Base-by-base conservation (phyloP, 441 rosid species). In the Populus trichocarpa region DNA sequence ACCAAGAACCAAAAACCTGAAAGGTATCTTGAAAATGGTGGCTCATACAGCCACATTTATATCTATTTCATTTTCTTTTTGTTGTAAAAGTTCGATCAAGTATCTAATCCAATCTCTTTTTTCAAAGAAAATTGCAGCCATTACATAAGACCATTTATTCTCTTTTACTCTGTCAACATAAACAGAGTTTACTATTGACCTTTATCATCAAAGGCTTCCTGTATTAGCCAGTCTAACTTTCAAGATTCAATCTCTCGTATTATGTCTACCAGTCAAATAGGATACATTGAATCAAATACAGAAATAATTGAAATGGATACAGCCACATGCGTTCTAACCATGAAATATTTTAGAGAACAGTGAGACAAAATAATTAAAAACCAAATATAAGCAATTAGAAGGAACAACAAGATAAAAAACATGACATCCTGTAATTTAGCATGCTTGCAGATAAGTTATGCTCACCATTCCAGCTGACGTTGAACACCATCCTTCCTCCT, bases 391-490 rank as follows among this genome's bases (percentile, higher is more conserved):
- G 16, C 20, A 72, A 59, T 23, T 64, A 16, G 12, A 76, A 20
- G n/a, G 22, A 36, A 20, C 30, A 65, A 77, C 70, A 36, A 18
- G 59, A 73, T 22, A 69, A 8, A 69, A 70, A 80, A 68, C 28
- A 22, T 40, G 16, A 23, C 66, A 42, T 38, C 33, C 33, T 25
- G 74, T 66, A 81, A 40, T 53, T 64, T 53, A 66, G 63, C 71
- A 80, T 40, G 70, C 57, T 69, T 65, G 70, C 77, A 50, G 67
- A 30, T 69, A 66, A 36, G 82, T 68, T 67, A 77, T 36, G 79
- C 97, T 92, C 85, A 95, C 99, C 90, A 75, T 79, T 95, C 97
- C 32, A 95, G 90, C 84, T 93, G 98, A 84, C 85, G 88, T 82
- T 89, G 97, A 75, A 93, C 89, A 33, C 85, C 67, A 81, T 89